phyloP scores from a whole-genome alignment of 2,329 filamentous ascomycete species.

The Colletotrichum sp. region DNA sequence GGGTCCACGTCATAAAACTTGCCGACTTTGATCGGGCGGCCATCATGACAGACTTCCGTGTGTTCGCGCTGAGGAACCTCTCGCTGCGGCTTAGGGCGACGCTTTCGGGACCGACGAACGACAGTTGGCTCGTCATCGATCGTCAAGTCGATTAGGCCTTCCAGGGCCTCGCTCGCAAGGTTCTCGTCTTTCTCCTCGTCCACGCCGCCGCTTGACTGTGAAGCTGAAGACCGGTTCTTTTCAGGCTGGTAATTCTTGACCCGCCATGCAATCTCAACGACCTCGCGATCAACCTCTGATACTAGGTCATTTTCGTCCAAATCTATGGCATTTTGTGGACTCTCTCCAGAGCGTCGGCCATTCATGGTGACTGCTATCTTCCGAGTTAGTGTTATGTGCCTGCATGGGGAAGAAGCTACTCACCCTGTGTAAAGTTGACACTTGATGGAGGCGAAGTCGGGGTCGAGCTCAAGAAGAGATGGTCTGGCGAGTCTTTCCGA shows the following conservation, averaged over 20 bases:
- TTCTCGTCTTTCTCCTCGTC: constrained; percentile 19
- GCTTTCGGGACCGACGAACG: not conserved
- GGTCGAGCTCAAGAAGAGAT: not conserved
- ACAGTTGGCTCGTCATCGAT: constrained; percentile 22
- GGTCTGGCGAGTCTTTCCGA: not conserved
- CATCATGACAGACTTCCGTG: not conserved
- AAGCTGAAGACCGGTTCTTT: not conserved
- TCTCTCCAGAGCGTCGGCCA: not conserved
- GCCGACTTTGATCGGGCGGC: constrained; percentile 21
- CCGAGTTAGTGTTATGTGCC: not conserved
- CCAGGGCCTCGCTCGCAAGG: constrained; percentile 16
- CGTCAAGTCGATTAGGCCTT: constrained; percentile 39
- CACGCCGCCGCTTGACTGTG: not conserved
- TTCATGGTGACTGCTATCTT: not conserved
- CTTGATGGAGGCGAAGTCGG: not conserved
- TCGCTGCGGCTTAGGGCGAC: not conserved
- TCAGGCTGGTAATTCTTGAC: not conserved
- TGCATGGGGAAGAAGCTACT: not conserved
- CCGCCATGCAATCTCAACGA: not conserved
- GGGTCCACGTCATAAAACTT: constrained; percentile 32
- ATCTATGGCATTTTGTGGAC: not conserved
- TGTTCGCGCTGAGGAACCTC: not conserved
- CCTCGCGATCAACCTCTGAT: not conserved
- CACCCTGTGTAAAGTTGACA: not conserved
- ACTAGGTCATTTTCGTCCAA: not conserved